Base-by-base conservation (phyloP, 2,329 filamentous ascomycete species). In the Ciborinia camelliae region DNA sequence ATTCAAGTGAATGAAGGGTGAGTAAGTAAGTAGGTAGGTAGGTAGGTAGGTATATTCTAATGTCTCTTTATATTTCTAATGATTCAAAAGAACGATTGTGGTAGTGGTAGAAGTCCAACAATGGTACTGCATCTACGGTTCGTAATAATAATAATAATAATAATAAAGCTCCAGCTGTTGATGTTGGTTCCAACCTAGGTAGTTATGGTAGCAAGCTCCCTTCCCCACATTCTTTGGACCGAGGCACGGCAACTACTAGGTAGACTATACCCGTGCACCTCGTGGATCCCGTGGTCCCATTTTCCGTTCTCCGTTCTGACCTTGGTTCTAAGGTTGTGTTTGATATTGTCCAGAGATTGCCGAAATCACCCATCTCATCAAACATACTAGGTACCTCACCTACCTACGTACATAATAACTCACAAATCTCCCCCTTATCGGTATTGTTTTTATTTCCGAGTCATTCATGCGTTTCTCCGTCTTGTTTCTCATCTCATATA, bases 21-120 rank as follows among this genome's bases (percentile, higher is more conserved):
- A n/a, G n/a, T n/a, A n/a, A n/a, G n/a, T n/a, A n/a, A n/a, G n/a
- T n/a, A n/a, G n/a, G n/a, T n/a, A n/a, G n/a, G n/a, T n/a, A n/a
- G n/a, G n/a, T n/a, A n/a, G n/a, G n/a, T n/a, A n/a, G 14, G 9
- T 68, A 55, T 67, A 65, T 58, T 67, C 65, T 68, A 67, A 65
- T 41, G 32, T 62, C 35, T 43, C 39, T 53, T 28, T 63, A 28
- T 54, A 41, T n/a, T 45, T 63, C 32, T 23, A 26, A 37, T 48
- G n/a, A 47, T 59, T 37, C 28, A 32, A 59, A 37, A 59, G 55
- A 59, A 26, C 12, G 41, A 59, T 26, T 59, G 9, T 47, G 55
- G 26, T 59, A 32, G 9, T 47, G 55, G 26, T 59, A 32, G 55
- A 47, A 59, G 8, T 47, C n/a, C 9, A 18, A 58, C 8, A 12